Evolutionary conservation across 169 alveolate genomes (phyloP).

Genomic region (Eimeria nieschulzi): DNA sequence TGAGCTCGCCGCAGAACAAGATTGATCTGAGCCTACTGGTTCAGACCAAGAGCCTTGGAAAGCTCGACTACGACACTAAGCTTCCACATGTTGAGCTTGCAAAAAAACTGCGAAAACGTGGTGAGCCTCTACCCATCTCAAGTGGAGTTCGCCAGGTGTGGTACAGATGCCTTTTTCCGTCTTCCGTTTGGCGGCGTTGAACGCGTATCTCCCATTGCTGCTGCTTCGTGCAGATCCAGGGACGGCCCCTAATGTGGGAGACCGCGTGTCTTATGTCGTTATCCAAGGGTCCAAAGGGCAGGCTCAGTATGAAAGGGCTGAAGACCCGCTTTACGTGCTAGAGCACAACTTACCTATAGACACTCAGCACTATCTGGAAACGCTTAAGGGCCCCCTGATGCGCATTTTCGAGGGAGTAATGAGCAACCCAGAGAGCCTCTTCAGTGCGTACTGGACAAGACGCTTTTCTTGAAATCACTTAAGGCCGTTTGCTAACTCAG

Average conservation of each 20-base stretch:
- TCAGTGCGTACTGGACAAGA: constrained; percentile 46
- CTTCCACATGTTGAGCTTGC: constrained; percentile 99
- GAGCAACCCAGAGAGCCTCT: constrained; percentile 76
- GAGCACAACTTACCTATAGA: constrained; percentile 97
- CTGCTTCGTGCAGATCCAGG: constrained; percentile 90
- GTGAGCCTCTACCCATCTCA: constrained; percentile 68
- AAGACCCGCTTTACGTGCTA: constrained; percentile 98
- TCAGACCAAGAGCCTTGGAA: constrained; percentile 96
- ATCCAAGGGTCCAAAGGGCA: constrained; percentile 73
- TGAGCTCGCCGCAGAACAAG: constrained; percentile 92
- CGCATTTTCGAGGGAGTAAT: constrained; percentile 80
- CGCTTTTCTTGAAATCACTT: background rate
- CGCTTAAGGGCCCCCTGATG: constrained; percentile 82
- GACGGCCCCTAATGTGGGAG: constrained; percentile 98
- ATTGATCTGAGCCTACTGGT: constrained; percentile 97
- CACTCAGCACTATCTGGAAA: constrained; percentile 96
- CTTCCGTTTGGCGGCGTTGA: background rate
- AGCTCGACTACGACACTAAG: constrained; percentile 94
- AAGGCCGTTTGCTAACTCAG: background rate
- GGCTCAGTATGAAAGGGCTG: constrained; percentile 95
- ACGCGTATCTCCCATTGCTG: background rate
- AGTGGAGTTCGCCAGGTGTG: background rate
- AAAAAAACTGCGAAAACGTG: constrained; percentile 94
- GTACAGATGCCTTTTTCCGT: background rate
- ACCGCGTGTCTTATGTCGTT: constrained; percentile 94